Conservation (phyloP, 2,329 filamentous ascomycete species). For the Exophiala sideris region DNA sequence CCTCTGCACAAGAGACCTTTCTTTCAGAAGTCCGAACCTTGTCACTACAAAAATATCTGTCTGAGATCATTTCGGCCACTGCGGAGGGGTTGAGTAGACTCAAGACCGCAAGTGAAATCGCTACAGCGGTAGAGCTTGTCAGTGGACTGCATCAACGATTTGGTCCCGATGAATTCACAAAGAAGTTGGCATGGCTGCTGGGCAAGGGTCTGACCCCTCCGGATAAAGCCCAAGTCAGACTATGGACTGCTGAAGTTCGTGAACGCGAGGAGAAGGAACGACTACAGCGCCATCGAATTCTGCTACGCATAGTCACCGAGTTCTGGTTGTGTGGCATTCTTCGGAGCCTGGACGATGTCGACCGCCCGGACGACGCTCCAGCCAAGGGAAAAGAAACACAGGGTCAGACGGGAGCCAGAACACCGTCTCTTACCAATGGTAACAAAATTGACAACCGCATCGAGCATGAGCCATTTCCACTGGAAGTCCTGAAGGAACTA, state of each 20-base stretch:
- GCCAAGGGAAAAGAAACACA: conserved; percentile 54
- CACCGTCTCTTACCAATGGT: conserved; percentile 56
- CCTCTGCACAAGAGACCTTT: conserved; percentile 76
- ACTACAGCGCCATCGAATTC: conserved; percentile 75
- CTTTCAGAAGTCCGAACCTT: conserved; percentile 84
- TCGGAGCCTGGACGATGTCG: conserved; percentile 70
- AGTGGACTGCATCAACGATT: conserved; percentile 96
- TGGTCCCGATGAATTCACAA: conserved; percentile 83
- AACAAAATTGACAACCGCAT: conserved; percentile 57
- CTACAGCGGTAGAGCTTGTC: conserved; percentile 86
- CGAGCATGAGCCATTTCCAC: conserved; percentile 83
- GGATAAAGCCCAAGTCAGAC: conserved; percentile 79
- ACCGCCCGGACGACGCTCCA: conserved; percentile 60
- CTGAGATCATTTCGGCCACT: conserved; percentile 92
- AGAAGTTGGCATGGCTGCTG: conserved; percentile 86
- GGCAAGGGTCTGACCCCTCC: conserved; percentile 88
- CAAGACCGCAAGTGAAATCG: conserved; percentile 86
- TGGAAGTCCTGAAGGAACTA: conserved; percentile 96
- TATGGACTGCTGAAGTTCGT: conserved; percentile 71
- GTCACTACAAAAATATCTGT: conserved; percentile 93
- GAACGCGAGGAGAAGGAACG: conserved; percentile 97
- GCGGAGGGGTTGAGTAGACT: conserved; percentile 91
- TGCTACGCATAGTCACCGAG: conserved; percentile 88
- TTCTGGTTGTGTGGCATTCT: conserved; percentile 91
- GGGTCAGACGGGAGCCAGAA: conserved; percentile 49